Evolutionary conservation across 1,284 basidiomycete species (phyloP).

Genomic region (Farysia itapuensis): DNA sequence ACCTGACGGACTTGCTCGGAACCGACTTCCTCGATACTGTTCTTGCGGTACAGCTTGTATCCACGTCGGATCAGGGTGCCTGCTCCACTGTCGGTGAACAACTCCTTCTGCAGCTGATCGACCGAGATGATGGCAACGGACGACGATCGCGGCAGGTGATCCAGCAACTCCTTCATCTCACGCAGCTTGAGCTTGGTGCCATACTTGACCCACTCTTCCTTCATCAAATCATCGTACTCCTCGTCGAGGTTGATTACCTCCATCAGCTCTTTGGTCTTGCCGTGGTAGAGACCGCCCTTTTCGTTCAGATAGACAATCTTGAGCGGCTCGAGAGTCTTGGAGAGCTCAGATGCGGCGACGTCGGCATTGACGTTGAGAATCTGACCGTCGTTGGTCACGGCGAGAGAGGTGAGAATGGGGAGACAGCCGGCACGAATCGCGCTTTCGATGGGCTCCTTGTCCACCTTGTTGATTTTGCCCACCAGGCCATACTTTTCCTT

Average conservation of each 20-base stretch:
- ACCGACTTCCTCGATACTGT: slow-evolving; percentile 78
- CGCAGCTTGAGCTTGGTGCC: slow-evolving; percentile 99
- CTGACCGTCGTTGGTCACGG: slow-evolving; percentile 58
- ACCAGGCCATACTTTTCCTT: slow-evolving; percentile 60
- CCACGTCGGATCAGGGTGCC: slow-evolving; percentile 96
- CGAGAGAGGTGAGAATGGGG: slow-evolving; percentile 58
- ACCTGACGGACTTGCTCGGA: slow-evolving; percentile 74
- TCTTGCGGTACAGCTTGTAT: slow-evolving; percentile 93
- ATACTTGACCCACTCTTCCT: slow-evolving; percentile 99
- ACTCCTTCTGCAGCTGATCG: slow-evolving; percentile 90
- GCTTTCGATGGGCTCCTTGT: slow-evolving; percentile 60
- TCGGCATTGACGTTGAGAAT: slow-evolving; percentile 60
- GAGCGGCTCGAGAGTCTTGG: slow-evolving; percentile 61
- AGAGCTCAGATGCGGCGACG: slow-evolving; percentile 57
- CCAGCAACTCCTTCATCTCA: slow-evolving; percentile 98
- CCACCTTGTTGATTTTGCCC: slow-evolving; percentile 57
- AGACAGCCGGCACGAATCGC: slow-evolving; percentile 59
- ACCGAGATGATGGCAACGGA: slow-evolving; percentile 98
- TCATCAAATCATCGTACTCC: slow-evolving; percentile 96
- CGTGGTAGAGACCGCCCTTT: slow-evolving; percentile 97
- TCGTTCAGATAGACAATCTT: slow-evolving; percentile 99
- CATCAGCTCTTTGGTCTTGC: slow-evolving; percentile 69
- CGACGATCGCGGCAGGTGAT: slow-evolving; percentile 94
- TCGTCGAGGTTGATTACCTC: slow-evolving; percentile 97
- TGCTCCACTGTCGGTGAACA: slow-evolving; percentile 97